phyloP scores from a whole-genome alignment of 2,329 filamentous ascomycete species.

The Talaromyces pinophilus region DNA sequence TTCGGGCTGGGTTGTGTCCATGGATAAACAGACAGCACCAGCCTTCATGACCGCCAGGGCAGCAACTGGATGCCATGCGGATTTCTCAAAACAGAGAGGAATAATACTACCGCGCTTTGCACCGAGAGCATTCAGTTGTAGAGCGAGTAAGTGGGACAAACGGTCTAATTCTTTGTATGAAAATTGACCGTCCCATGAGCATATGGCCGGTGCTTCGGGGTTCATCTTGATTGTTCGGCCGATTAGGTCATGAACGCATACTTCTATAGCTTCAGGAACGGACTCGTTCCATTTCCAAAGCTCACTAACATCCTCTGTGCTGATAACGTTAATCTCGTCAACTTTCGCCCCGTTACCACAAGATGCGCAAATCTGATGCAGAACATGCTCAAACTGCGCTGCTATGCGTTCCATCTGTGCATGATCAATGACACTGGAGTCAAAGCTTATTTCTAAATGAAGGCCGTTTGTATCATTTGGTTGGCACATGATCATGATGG shows the following conservation, averaged over 20 bases:
- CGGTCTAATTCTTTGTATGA: constrained; percentile 16
- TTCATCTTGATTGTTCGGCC: background rate
- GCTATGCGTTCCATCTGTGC: constrained; percentile 14
- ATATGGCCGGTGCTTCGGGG: constrained; percentile 16
- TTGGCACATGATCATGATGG: constrained; percentile 11
- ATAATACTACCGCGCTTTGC: background rate
- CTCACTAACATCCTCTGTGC: constrained; percentile 9
- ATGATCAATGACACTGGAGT: constrained; percentile 7
- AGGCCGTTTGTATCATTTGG: background rate
- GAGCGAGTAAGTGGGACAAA: background rate
- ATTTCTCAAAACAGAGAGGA: constrained; percentile 25
- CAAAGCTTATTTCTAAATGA: constrained; percentile 14
- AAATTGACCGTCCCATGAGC: constrained; percentile 18
- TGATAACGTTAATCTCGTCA: constrained; percentile 2
- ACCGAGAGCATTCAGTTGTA: background rate
- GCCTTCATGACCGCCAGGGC: constrained; percentile 16
- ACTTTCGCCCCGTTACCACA: background rate
- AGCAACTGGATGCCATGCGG: constrained; percentile 22
- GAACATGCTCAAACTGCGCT: constrained; percentile 15
- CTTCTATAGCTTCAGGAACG: background rate
- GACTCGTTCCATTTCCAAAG: constrained; percentile 20
- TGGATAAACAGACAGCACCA: constrained; percentile 12
- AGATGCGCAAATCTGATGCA: constrained; percentile 6
- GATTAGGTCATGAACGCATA: constrained; percentile 13
- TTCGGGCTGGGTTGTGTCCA: constrained; percentile 19